Base-by-base conservation (phyloP, 2,329 filamentous ascomycete genomes). In the Knufia petricola region DNA sequence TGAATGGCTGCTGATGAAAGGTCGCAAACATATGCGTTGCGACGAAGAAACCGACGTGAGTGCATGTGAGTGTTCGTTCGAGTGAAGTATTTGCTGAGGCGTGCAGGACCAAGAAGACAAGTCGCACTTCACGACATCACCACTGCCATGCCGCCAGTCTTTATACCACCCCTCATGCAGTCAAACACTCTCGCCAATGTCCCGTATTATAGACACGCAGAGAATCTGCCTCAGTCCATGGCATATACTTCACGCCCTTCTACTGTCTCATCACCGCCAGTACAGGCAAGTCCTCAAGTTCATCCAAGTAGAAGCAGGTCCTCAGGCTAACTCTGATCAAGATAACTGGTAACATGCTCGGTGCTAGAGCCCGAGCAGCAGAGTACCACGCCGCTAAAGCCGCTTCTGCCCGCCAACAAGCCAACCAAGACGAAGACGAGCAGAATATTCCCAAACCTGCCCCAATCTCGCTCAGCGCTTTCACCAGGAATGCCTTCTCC, bases 311-410 rank as follows among this genome's bases (percentile, higher is more conserved):
- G 19, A 9, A 26, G 17, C 12, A 44, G 3, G 20, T 19, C 19
- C 7, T 19, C 24, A 23, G 13, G n/a, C 26, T 36, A 30, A 37
- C 21, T 17, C 9, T 13, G 20, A 8, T 19, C n/a, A 12, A 46
- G 43, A 15, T 17, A n/a, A 8, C n/a, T 38, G 32, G 20, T 36
- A 46, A 26, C 20, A 58, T 58, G 56, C 39, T 58, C 28, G 58
- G 58, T 41, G 56, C 58, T 24, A 50, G 51, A 41, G 55, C 58
- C 23, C 48, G 58, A 46, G 56, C 56, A 24, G 58, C 58, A 13
- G 58, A 60, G 43, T 57, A 56, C 42, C 46, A 56, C 43, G 57
- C 58, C 9, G 54, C 51, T 30, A 53, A 55, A 43, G 51, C 52
- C 9, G 58, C 58, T 30, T 48, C 50, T 13, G 51, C 55, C 20